Conservation (phyloP, 2,329 filamentous ascomycete species). For the Aotearoamyces nothofagi region DNA sequence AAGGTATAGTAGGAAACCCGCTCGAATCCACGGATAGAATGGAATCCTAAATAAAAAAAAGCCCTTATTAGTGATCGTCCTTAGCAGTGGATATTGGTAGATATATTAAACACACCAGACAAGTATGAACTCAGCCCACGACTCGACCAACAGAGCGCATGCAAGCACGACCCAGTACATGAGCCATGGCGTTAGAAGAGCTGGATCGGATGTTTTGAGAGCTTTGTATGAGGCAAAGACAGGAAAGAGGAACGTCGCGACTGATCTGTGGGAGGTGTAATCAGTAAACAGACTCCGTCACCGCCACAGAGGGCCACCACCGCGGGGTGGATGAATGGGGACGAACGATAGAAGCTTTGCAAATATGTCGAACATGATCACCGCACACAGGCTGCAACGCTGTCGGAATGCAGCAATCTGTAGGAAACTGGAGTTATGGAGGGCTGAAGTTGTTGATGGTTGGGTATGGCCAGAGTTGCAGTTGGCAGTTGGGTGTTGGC, state of each 20-base stretch:
- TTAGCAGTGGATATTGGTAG: no score
- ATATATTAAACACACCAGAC: conserved; percentile 42
- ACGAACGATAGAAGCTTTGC: conserved; percentile 64
- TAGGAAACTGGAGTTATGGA: no score
- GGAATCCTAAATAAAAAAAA: conserved; percentile 57
- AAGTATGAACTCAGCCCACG: conserved; percentile 76
- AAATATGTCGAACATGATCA: conserved; percentile 61
- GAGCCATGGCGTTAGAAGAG: conserved; percentile 87
- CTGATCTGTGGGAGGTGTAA: conserved; percentile 39
- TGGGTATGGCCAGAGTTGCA: no score
- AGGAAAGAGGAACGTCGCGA: conserved; percentile 84
- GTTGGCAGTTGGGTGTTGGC: no score
- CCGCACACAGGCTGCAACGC: no score
- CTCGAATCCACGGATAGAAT: conserved; percentile 84
- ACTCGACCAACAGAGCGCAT: conserved; percentile 67
- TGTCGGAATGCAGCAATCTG: no score
- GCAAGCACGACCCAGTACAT: conserved; percentile 98
- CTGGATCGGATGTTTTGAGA: conserved; percentile 79
- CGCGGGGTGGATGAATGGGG: conserved; percentile 9
- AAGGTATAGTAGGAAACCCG: conserved; percentile 80
- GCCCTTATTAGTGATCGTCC: no score
- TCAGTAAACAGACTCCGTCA: no score
- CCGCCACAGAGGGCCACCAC: conserved; percentile 1
- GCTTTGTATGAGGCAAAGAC: conserved; percentile 98
- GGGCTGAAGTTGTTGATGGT: no score